phyloP scores from a whole-genome alignment of 164 flowering plant species.

The Vitis rupestris region DNA sequence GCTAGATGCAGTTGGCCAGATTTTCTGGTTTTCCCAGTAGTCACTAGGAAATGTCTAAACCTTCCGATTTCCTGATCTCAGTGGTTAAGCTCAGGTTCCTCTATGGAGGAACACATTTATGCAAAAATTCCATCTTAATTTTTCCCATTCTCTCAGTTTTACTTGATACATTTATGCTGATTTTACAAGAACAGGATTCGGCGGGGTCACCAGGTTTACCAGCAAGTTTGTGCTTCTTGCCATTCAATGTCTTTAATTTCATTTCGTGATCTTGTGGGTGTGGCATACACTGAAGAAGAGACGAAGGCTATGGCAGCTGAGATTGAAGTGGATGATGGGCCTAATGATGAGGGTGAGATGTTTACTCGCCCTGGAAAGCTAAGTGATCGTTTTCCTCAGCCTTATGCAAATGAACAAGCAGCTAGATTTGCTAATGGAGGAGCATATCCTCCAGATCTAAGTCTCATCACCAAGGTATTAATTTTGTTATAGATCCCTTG shows the following conservation, averaged over 20 bases:
- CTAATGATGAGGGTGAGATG: conserved; percentile 94
- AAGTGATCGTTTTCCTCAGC: conserved; percentile 83
- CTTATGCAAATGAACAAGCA: conserved; percentile 79
- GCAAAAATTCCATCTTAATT: no score
- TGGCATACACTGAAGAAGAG: conserved; percentile 88
- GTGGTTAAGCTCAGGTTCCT: no score
- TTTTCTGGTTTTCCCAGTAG: no score
- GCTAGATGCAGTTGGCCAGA: no score
- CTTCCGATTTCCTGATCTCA: no score
- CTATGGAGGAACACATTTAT: no score
- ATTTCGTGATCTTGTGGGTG: conserved; percentile 86
- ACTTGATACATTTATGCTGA: background rate
- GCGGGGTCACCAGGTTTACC: conserved; percentile 90
- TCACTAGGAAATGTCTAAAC: no score
- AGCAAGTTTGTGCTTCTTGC: conserved; percentile 90
- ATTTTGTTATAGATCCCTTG: background rate
- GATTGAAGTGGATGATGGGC: conserved; percentile 89
- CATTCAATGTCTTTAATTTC: conserved; percentile 88
- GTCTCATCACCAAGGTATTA: conserved; percentile 78
- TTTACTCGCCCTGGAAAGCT: conserved; percentile 88
- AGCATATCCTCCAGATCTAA: conserved; percentile 88
- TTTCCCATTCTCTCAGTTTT: no score
- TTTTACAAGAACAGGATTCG: conserved; percentile 57
- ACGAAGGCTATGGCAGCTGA: conserved; percentile 88
- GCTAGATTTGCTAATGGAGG: conserved; percentile 94